Conservation (phyloP, 1,284 basidiomycete species). For the Sanghuangporus baumii region DNA sequence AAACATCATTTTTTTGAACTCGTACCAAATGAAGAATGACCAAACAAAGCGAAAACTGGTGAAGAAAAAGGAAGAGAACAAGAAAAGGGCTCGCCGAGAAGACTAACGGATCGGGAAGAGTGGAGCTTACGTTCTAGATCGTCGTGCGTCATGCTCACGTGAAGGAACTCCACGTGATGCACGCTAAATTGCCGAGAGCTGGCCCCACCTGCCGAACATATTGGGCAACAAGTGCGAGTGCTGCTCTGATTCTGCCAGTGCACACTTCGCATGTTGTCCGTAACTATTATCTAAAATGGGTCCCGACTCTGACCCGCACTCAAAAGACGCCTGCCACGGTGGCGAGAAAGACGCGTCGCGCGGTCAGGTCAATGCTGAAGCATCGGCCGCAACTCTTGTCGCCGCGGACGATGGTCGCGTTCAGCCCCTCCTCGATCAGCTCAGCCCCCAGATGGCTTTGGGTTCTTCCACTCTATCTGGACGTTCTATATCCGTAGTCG, state of each 20-base stretch:
- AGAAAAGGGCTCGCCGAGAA: not conserved
- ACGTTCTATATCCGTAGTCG: not conserved
- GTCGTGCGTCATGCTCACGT: not conserved
- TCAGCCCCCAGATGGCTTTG: not conserved
- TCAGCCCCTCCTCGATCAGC: conserved; percentile 5
- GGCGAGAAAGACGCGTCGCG: not conserved
- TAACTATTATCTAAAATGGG: not conserved
- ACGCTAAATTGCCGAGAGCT: not conserved
- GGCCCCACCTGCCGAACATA: not conserved
- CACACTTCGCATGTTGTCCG: not conserved
- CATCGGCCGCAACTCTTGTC: conserved; percentile 8
- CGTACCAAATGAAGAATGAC: not conserved
- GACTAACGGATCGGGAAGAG: not conserved
- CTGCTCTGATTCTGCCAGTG: too few relatives aligned
- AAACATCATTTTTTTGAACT: not conserved
- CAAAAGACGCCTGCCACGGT: not conserved
- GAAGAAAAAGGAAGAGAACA: not conserved
- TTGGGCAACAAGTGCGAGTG: not conserved
- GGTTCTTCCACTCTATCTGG: not conserved
- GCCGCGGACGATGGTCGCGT: conserved; percentile 10
- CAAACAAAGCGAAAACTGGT: not conserved
- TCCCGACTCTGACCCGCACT: not conserved
- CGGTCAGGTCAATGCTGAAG: not conserved
- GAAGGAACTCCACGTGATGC: not conserved
- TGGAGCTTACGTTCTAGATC: not conserved